Evolutionary conservation across 768 basidiomycete genomes (phyloP).

Genomic region (Trametes cubensis): DNA sequence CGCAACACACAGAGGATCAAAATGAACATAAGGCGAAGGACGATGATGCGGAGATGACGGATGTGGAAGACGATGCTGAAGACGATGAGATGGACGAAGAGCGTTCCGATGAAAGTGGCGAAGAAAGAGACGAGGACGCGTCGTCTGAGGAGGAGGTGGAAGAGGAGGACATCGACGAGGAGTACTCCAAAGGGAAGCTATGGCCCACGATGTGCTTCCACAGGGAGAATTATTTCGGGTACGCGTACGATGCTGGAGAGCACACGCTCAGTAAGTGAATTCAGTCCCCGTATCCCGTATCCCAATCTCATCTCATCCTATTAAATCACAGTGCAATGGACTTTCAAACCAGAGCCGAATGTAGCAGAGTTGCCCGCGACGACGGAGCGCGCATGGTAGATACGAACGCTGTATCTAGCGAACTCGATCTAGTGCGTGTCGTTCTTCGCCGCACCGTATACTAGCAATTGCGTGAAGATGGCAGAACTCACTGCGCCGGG

Average conservation of each 20-base stretch:
- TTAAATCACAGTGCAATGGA: not conserved
- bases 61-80: slow-evolving; percentile 1
- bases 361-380: not conserved
- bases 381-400: too few relatives aligned
- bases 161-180: slow-evolving; percentile 22
- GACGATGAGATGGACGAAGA: slow-evolving; percentile 3
- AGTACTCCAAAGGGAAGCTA: slow-evolving; percentile 21
- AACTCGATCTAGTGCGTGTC: too few relatives aligned
- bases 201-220: slow-evolving; percentile 35
- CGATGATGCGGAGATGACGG: slow-evolving; percentile 9
- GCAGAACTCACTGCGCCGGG: too few relatives aligned
- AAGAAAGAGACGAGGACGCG: not conserved
- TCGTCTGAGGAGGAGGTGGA: slow-evolving; percentile 21
- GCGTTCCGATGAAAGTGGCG: not conserved
- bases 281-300: not conserved
- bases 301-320: not conserved
- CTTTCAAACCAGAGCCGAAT: not conserved
- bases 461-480: too few relatives aligned
- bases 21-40: not conserved
- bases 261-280: slow-evolving; percentile 37
- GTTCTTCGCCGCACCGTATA: too few relatives aligned
- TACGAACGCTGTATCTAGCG: too few relatives aligned
- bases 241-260: slow-evolving; percentile 39
- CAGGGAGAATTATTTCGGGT: slow-evolving; percentile 34
- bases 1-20: not conserved